Conservation (phyloP, 2,329 filamentous ascomycete species). For the Coniella lustricola region DNA sequence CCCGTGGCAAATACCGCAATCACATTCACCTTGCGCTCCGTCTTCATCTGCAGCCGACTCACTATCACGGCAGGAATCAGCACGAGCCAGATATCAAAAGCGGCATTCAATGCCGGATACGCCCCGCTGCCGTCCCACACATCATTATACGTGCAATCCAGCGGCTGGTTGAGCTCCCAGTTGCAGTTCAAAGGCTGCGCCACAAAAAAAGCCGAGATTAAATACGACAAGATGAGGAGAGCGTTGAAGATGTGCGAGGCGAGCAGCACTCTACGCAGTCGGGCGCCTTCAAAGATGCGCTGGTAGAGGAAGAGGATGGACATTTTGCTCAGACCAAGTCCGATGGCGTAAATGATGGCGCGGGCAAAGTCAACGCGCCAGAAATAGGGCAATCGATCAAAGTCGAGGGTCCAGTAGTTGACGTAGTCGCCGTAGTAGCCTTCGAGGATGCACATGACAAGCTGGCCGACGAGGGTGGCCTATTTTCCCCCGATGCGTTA, state of each 20-base stretch:
- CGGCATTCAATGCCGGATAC: constrained; percentile 8
- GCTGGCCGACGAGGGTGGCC: constrained; percentile 1
- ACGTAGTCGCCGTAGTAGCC: constrained; percentile 7
- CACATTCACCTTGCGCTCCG: background rate
- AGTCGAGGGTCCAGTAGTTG: constrained; percentile 11
- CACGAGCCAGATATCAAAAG: constrained; percentile 9
- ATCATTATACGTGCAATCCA: constrained; percentile 6
- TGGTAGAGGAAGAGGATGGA: constrained; percentile 12
- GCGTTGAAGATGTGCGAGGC: constrained; percentile 4
- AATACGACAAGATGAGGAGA: constrained; percentile 1
- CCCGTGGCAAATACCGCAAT: constrained; percentile 6
- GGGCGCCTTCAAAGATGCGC: constrained; percentile 6
- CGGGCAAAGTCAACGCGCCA: constrained; percentile 10
- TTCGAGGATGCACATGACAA: constrained; percentile 7
- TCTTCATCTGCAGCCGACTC: constrained; percentile 11
- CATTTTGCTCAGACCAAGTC: constrained; percentile 6
- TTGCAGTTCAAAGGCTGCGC: constrained; percentile 8
- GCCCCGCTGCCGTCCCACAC: constrained; percentile 8
- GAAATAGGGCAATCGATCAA: background rate
- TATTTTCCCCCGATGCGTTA: background rate
- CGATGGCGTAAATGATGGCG: constrained; percentile 2
- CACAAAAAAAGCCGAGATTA: constrained; percentile 2
- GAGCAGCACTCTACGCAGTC: constrained; percentile 3
- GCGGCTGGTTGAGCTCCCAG: constrained; percentile 3
- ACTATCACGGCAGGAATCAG: constrained; percentile 5